Evolutionary conservation across 495 filamentous ascomycete species (phyloP), one percentile per base, ranked within the genome.

Genomic region (Filosporella fistucella): DNA sequence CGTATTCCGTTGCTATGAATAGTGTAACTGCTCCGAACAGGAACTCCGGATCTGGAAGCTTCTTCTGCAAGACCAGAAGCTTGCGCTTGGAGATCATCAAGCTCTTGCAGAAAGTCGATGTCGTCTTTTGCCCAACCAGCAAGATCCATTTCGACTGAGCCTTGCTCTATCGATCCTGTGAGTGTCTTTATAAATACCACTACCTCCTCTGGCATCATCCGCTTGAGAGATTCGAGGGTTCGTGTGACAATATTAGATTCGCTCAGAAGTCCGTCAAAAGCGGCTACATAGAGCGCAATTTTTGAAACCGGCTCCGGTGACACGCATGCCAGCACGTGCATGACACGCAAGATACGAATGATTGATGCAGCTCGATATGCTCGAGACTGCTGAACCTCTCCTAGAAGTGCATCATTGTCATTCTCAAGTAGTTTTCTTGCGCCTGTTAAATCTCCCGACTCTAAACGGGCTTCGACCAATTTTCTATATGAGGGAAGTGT

Each of bases 401-500:
- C 1, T 0, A 34, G 13, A 17, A 60, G 49, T 3, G 37, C 22
- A 18, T 37, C 22, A 5, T 42, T 37, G 28, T 77, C 68, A 14
- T 72, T 62, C 20, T 54, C 42, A 4, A 61, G 42, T 7, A 60
- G 24, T 1, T 17, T 17, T 32, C 26, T 30, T 25, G 46, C 51
- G 10, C 20, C 29, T n/a, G 18, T 28, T 20, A 46, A 29, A 20
- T 55, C 37, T 2, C 33, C 20, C 1, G 35, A 35, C 6, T 52
- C 28, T n/a, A 76, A 46, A 4, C 61, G 47, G 0, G 38, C 37
- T 50, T 77, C 74, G 8, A 75, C 59, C 28, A 63, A 52, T 32
- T 68, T 72, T 58, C 79, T 75, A 62, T 96, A 96, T 18, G 93
- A 97, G 3, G 81, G 77, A 2, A 95, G 65, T 41, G 80, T 89